Percentiles rank a stretch among this genome's conserved stretches.
Conservation (phyloP, 2,329 filamentous ascomycete genomes). For the Colletotrichum sp. region DNA sequence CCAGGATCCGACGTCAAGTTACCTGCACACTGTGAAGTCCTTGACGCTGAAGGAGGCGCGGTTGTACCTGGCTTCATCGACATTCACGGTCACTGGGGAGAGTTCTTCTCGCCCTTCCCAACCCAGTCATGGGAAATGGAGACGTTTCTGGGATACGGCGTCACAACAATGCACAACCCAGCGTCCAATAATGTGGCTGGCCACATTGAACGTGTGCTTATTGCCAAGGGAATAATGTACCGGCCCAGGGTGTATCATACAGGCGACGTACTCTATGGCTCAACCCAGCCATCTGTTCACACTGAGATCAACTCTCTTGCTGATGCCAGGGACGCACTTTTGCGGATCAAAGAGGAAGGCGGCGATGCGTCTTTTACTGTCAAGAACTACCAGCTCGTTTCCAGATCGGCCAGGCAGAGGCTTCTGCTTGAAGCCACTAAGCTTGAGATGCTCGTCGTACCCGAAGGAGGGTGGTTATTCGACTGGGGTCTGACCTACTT, state of each 20-base stretch:
- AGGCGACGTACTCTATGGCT: neutral
- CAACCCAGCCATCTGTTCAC: neutral
- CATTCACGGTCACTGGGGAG: neutral
- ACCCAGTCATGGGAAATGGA: neutral
- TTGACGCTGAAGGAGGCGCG: neutral
- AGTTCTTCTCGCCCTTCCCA: neutral
- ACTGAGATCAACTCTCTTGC: neutral
- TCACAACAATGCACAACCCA: neutral
- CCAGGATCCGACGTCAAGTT: fast-evolving
- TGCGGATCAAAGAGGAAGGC: neutral
- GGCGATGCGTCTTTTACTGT: neutral
- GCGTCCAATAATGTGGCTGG: neutral
- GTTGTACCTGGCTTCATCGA: neutral
- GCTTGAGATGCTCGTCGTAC: neutral
- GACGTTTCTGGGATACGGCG: neutral
- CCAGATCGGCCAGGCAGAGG: neutral
- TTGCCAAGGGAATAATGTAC: neutral
- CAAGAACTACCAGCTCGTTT: neutral
- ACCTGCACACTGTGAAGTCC: neutral
- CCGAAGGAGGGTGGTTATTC: neutral
- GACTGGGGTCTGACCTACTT: neutral
- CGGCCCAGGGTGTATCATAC: neutral
- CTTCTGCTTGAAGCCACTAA: neutral
- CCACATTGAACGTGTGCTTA: neutral
- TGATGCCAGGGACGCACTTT: neutral